phyloP scores from a whole-genome alignment of 352 stramenopile species.

The Pythium insidiosum region DNA sequence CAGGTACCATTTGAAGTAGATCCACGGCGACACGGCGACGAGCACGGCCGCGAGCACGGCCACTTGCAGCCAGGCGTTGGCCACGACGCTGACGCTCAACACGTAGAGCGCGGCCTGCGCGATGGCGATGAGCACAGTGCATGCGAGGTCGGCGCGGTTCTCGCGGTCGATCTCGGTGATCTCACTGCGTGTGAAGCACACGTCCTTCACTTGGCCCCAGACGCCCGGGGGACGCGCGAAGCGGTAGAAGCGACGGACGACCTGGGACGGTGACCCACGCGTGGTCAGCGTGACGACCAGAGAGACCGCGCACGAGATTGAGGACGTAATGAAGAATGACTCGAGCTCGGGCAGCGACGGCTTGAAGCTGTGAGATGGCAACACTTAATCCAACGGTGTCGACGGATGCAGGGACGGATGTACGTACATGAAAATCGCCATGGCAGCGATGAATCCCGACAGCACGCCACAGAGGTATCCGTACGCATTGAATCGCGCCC shows the following conservation, averaged over 20 bases:
- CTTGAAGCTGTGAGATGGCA: constrained; percentile 25
- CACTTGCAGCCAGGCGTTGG: constrained; percentile 50
- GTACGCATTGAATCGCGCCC: constrained; percentile 62
- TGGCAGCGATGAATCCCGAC: constrained; percentile 40
- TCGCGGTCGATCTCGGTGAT: constrained; percentile 48
- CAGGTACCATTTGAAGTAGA: constrained; percentile 75
- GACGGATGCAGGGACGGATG: no score
- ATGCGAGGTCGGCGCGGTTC: constrained; percentile 51
- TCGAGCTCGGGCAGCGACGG: constrained; percentile 44
- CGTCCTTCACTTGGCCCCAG: constrained; percentile 46
- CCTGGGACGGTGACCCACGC: constrained; percentile 30
- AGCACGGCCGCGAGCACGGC: constrained; percentile 32
- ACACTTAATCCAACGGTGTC: no score
- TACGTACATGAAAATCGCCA: constrained; percentile 62
- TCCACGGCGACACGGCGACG: constrained; percentile 30
- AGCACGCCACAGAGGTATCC: constrained; percentile 48
- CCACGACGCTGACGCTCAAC: constrained; percentile 54
- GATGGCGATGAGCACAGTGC: constrained; percentile 53
- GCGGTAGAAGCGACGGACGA: constrained; percentile 57
- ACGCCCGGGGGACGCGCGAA: constrained; percentile 51
- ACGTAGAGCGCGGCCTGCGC: constrained; percentile 59
- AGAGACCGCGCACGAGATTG: constrained; percentile 33
- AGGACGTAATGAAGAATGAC: constrained; percentile 54
- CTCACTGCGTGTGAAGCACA: constrained; percentile 46
- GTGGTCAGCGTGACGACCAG: constrained; percentile 34